Evolutionary conservation across 192 early-diverging fungal species (phyloP).

Genomic region (Backusella luteola): DNA sequence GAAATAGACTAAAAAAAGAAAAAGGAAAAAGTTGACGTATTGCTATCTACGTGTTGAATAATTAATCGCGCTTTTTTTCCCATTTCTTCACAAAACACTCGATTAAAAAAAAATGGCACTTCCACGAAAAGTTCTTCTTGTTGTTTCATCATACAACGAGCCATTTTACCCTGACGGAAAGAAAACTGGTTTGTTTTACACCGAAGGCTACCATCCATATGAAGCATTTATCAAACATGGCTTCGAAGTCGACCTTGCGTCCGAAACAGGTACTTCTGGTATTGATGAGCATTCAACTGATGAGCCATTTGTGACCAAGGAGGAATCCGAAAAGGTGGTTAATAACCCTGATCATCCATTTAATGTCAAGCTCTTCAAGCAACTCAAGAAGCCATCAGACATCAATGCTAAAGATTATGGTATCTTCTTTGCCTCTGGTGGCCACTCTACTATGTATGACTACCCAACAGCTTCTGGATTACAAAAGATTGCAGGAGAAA

Average conservation of each 20-base stretch:
- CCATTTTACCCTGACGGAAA: constrained; percentile 53
- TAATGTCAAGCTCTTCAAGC: constrained; percentile 35
- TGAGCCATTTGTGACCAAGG: constrained; percentile 39
- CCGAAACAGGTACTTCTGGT: constrained; percentile 51
- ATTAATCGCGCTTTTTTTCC: background rate
- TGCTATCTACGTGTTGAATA: background rate
- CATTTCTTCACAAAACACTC: background rate
- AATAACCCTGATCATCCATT: constrained; percentile 43
- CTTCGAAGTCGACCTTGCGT: constrained; percentile 52
- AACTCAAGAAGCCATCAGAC: constrained; percentile 45
- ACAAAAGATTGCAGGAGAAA: constrained; percentile 48
- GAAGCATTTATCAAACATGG: constrained; percentile 40
- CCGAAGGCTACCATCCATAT: constrained; percentile 54
- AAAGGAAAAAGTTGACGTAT: background rate
- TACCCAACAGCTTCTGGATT: constrained; percentile 46
- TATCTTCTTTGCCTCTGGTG: constrained; percentile 53
- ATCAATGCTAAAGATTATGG: constrained; percentile 48
- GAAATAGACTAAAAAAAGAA: background rate
- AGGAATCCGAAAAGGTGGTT: constrained; percentile 36
- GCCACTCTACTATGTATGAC: constrained; percentile 53
- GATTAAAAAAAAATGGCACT: constrained; percentile 12
- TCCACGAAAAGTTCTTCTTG: constrained; percentile 49
- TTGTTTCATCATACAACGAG: constrained; percentile 49
- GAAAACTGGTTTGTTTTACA: constrained; percentile 52
- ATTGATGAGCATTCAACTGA: constrained; percentile 50